Conservation (phyloP, 2,329 filamentous ascomycete genomes). For the Fusarium luffae region DNA sequence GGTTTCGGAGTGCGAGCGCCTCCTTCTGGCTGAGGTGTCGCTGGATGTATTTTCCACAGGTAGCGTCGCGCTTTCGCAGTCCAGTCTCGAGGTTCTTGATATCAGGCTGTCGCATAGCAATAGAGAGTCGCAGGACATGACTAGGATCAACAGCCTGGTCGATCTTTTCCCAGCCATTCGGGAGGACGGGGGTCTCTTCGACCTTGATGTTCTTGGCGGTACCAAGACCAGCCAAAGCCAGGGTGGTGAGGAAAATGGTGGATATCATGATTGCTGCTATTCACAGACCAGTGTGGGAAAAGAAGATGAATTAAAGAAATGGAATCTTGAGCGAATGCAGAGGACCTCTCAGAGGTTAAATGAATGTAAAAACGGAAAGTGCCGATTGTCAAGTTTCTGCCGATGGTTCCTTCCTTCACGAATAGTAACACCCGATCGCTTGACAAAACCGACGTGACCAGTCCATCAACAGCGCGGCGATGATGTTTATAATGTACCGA, state of each 20-base stretch:
- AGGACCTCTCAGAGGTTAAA: not conserved
- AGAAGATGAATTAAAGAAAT: not conserved
- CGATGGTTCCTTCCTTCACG: not conserved
- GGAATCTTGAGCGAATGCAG: not conserved
- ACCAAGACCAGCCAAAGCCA: conserved; percentile 43
- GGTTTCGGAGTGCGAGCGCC: conserved; percentile 51
- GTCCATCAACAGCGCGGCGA: not conserved
- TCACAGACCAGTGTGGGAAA: not conserved
- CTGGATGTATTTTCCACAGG: conserved; percentile 14
- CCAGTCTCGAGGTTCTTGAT: conserved; percentile 44
- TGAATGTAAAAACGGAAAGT: not conserved
- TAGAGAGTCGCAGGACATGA: conserved; percentile 46
- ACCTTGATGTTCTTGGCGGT: conserved; percentile 38
- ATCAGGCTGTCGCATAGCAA: conserved; percentile 49
- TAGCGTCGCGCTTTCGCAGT: conserved; percentile 36
- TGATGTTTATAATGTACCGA: conserved; percentile 11
- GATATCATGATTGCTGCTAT: conserved; percentile 30
- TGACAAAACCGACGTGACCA: not conserved
- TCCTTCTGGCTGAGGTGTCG: conserved; percentile 53
- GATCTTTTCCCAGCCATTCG: conserved; percentile 48
- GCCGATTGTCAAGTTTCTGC: not conserved
- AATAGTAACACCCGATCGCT: not conserved
- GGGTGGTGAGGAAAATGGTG: conserved; percentile 12
- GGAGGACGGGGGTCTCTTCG: conserved; percentile 45
- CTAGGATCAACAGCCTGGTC: conserved; percentile 37